A percentile compares a stretch with the other conserved stretches of the same genome.
Evolutionary conservation across 2,329 filamentous ascomycete genomes (phyloP).

Genomic region (Sarocladiaceae sp.): DNA sequence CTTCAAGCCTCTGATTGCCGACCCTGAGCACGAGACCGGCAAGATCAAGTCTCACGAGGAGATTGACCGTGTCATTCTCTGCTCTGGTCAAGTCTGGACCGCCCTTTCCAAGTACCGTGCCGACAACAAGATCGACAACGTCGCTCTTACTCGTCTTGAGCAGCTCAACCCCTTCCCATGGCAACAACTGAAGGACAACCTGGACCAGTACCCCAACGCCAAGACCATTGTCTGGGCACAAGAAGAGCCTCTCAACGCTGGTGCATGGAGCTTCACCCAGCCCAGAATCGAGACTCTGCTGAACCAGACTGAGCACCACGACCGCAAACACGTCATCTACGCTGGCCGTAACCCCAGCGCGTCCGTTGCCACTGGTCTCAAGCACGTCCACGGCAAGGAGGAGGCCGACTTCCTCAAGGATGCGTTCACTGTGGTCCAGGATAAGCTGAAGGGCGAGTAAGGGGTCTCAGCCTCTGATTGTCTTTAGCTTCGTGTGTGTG

Average conservation of each 20-base stretch:
- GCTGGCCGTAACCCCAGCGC: constrained; percentile 91
- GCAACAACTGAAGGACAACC: constrained; percentile 93
- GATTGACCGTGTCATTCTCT: constrained; percentile 92
- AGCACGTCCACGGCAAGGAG: constrained; percentile 85
- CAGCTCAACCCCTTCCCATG: constrained; percentile 99
- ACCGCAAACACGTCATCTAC: constrained; percentile 95
- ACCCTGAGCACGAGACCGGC: constrained; percentile 75
- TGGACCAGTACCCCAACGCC: constrained; percentile 95
- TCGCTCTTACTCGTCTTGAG: constrained; percentile 92
- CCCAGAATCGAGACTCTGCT: constrained; percentile 94
- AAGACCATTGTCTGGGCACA: constrained; percentile 97
- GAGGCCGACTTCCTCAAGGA: constrained; percentile 75
- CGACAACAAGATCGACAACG: constrained; percentile 80
- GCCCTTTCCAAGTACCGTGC: constrained; percentile 88
- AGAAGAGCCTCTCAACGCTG: constrained; percentile 96
- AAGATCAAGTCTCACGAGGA: constrained; percentile 75
- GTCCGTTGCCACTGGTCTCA: constrained; percentile 88
- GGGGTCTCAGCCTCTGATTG: neutral
- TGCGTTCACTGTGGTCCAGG: constrained; percentile 61
- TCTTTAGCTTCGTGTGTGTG: neutral
- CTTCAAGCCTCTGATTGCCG: constrained; percentile 95
- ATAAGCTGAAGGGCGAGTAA: constrained; percentile 66
- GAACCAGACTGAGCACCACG: constrained; percentile 88
- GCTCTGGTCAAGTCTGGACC: constrained; percentile 90
- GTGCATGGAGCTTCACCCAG: constrained; percentile 96